Percentiles rank a stretch among this genome's conserved stretches.
phyloP scores from a whole-genome alignment of 352 stramenopile species.

The Phytophthora kernoviae region DNA sequence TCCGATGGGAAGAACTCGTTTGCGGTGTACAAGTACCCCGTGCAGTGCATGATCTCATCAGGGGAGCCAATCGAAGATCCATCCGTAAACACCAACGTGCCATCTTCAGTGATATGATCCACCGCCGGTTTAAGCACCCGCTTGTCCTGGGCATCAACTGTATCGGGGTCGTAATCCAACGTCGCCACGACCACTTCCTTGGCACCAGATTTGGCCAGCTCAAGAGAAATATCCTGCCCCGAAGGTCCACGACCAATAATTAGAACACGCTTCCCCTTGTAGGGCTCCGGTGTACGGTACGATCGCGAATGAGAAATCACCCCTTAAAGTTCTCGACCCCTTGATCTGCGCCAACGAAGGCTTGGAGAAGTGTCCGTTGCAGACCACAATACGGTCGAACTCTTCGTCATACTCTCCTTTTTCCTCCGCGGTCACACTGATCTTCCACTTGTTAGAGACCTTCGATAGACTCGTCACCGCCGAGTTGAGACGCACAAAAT shows the following conservation, averaged over 20 bases:
- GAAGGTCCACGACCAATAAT: constrained; percentile 73
- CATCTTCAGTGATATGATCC: constrained; percentile 50
- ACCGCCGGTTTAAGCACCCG: constrained; percentile 67
- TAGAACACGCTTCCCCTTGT: constrained; percentile 63
- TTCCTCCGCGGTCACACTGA: constrained; percentile 42
- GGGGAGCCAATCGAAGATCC: constrained; percentile 45
- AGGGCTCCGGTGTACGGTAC: constrained; percentile 55
- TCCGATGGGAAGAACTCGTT: constrained; percentile 50
- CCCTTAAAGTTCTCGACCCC: constrained; percentile 57
- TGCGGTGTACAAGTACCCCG: constrained; percentile 72
- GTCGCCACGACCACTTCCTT: constrained; percentile 66
- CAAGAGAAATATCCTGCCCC: constrained; percentile 80
- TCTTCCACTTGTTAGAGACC: constrained; percentile 34
- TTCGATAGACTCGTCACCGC: constrained; percentile 60
- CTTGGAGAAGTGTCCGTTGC: constrained; percentile 79
- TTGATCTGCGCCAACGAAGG: constrained; percentile 52
- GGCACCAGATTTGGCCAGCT: constrained; percentile 50
- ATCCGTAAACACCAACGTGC: constrained; percentile 63
- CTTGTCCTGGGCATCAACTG: constrained; percentile 28
- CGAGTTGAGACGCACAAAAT: constrained; percentile 54
- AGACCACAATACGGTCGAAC: constrained; percentile 79
- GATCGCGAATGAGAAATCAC: constrained; percentile 54
- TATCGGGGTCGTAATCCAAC: constrained; percentile 39
- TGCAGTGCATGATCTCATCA: constrained; percentile 84
- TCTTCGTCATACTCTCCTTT: constrained; percentile 59